A percentile compares a stretch with the other conserved stretches of the same genome.
phyloP scores from a whole-genome alignment of 768 basidiomycete genomes.

The Phlebiopsis gigantea region DNA sequence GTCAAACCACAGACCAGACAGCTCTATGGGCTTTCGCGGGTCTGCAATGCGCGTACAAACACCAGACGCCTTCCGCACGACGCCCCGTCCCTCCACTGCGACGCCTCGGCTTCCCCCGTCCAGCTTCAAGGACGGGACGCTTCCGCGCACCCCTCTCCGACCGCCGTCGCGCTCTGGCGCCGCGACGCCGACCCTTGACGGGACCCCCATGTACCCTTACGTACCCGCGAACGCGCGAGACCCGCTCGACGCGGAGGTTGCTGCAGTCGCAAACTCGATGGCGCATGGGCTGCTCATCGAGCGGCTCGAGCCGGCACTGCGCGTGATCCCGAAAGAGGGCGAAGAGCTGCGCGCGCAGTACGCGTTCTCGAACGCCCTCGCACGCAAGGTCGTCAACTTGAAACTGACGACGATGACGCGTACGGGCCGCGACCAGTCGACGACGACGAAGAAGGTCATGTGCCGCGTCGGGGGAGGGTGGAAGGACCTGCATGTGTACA shows the following conservation, averaged over 20 bases:
- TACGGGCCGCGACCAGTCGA: slow-evolving; percentile 35
- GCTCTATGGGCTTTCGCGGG: slow-evolving; percentile 40
- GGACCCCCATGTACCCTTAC: slow-evolving; percentile 52
- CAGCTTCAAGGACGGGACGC: slow-evolving; percentile 61
- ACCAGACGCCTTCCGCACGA: slow-evolving; percentile 57
- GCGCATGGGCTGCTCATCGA: slow-evolving; percentile 74
- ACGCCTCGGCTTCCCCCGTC: slow-evolving; percentile 57
- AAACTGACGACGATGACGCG: slow-evolving; percentile 76
- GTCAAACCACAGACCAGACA: slow-evolving; percentile 61
- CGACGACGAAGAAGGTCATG: slow-evolving; percentile 75
- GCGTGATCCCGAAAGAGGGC: slow-evolving; percentile 57
- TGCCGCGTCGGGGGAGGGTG: slow-evolving; percentile 76
- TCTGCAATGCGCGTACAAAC: slow-evolving; percentile 56
- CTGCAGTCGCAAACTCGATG: slow-evolving; percentile 66
- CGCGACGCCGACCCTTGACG: slow-evolving; percentile 51
- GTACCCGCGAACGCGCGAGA: slow-evolving; percentile 62
- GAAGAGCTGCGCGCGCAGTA: slow-evolving; percentile 84
- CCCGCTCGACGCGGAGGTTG: slow-evolving; percentile 80
- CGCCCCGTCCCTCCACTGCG: slow-evolving; percentile 34
- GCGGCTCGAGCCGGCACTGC: slow-evolving; percentile 75
- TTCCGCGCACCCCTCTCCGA: slow-evolving; percentile 47
- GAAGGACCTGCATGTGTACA: slow-evolving; percentile 16
- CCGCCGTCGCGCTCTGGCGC: slow-evolving; percentile 62
- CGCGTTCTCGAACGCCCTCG: slow-evolving; percentile 68
- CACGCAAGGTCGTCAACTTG: slow-evolving; percentile 72